phyloP scores from a whole-genome alignment of 1,139 yeast species.

The Taphrina wiesneri region DNA sequence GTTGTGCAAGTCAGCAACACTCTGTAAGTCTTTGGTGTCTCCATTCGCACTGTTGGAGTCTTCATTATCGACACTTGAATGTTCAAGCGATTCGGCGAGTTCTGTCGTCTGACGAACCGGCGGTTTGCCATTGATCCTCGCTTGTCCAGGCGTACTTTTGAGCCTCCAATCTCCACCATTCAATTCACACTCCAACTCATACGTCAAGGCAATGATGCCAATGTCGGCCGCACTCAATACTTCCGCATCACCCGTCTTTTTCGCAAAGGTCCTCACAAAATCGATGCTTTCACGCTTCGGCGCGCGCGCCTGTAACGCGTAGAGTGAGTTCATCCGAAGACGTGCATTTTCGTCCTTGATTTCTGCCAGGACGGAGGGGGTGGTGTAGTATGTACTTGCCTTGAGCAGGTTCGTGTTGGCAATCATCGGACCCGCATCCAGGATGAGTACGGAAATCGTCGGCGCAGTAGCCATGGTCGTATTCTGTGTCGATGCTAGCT shows the following conservation, averaged over 20 bases:
- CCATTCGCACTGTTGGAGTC: background rate
- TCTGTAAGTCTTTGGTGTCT: background rate
- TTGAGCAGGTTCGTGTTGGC: slow-evolving; percentile 54
- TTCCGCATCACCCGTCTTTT: slow-evolving; percentile 83
- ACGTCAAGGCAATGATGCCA: slow-evolving; percentile 85
- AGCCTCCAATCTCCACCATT: slow-evolving; percentile 69
- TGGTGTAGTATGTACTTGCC: slow-evolving; percentile 73
- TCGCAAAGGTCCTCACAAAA: slow-evolving; percentile 73
- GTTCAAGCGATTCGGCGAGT: slow-evolving; percentile 13
- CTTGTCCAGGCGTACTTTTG: slow-evolving; percentile 72
- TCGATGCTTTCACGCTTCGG: slow-evolving; percentile 66
- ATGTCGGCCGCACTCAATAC: slow-evolving; percentile 90
- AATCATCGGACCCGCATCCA: slow-evolving; percentile 94
- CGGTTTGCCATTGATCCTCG: slow-evolving; percentile 42
- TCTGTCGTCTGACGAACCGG: slow-evolving; percentile 36
- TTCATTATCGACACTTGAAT: background rate
- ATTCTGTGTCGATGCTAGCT: too few species aligned
- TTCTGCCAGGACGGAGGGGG: slow-evolving; percentile 88
- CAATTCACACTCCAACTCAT: slow-evolving; percentile 75
- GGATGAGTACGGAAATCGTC: slow-evolving; percentile 53
- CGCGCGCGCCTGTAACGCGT: slow-evolving; percentile 55
- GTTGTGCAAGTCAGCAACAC: background rate
- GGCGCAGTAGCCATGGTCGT: background rate
- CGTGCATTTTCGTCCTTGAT: slow-evolving; percentile 78
- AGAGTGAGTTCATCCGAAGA: slow-evolving; percentile 18